These are phyloP conservation scores for Mycena vulgaris DNA, from an alignment of 768 basidiomycete species.

Conservation along the genomic window DNA sequence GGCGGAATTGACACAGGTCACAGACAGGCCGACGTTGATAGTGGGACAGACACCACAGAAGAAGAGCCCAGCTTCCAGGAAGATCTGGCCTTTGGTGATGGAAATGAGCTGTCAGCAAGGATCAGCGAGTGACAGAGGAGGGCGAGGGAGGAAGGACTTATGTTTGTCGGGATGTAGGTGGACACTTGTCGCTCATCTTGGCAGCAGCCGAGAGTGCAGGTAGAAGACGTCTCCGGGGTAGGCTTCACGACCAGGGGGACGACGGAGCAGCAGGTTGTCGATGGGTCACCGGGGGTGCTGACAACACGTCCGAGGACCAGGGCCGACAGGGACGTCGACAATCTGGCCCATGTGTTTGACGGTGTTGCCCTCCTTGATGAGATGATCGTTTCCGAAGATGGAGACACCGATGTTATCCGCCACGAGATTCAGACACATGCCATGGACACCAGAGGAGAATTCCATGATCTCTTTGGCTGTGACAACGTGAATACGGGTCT, in stretches of 20 bases:
- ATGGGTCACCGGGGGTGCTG: constrained; percentile 99
- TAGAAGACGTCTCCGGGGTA: too few species aligned
- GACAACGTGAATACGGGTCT: constrained; percentile 44
- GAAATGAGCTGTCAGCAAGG: constrained; percentile 93
- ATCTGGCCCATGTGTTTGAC: constrained; percentile 99
- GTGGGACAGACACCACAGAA: too few species aligned
- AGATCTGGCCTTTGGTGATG: constrained; percentile 99
- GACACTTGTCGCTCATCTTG: constrained; percentile 99
- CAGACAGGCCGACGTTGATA: constrained; percentile 99
- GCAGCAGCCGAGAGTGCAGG: constrained; percentile 99
- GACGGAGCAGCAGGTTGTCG: constrained; percentile 98
- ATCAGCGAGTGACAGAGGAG: too few species aligned
- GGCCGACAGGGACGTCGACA: constrained; percentile 99
- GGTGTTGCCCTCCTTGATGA: constrained; percentile 99
- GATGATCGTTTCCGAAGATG: constrained; percentile 98
- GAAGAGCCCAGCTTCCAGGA: constrained; percentile 99
- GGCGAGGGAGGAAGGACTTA: constrained; percentile 52
- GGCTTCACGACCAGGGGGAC: constrained; percentile 99
- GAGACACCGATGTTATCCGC: constrained; percentile 99
- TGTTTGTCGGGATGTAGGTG: constrained; percentile 97
- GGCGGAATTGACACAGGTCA: constrained; percentile 99
- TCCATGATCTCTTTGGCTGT: constrained; percentile 99
- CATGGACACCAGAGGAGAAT: constrained; percentile 99
- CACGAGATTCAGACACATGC: constrained; percentile 99
- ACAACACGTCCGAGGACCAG: constrained; percentile 99